phyloP scores from a whole-genome alignment of 768 basidiomycete species.

The Phaeotremella fagi region DNA sequence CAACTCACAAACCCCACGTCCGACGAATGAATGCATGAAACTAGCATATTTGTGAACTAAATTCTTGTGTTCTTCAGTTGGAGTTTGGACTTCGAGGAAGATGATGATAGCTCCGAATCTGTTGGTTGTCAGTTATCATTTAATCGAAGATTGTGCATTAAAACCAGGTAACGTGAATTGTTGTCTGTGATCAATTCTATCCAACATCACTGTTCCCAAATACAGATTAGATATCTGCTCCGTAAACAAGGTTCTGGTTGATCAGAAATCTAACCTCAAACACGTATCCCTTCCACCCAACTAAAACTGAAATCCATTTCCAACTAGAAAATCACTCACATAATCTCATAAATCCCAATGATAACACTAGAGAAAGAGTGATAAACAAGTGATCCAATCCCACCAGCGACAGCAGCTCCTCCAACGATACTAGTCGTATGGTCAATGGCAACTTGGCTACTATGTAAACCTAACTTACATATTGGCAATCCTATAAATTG shows the following conservation, averaged over 20 bases:
- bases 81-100: slow-evolving; percentile 43
- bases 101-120: slow-evolving; percentile 42
- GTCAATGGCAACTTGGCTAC: background rate
- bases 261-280: too few relatives aligned
- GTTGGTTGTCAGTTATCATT: too few relatives aligned
- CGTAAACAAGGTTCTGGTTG: too few relatives aligned
- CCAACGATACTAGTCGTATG: slow-evolving; percentile 32
- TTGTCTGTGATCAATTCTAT: too few relatives aligned
- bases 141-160: too few relatives aligned
- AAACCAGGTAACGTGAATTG: too few relatives aligned
- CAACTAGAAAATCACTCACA: slow-evolving; percentile 36
- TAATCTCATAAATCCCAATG: slow-evolving; percentile 45
- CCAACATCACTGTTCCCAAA: too few relatives aligned
- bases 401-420: slow-evolving; percentile 41
- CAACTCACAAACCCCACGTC: slow-evolving; percentile 48
- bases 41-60: slow-evolving; percentile 46
- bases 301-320: too few relatives aligned
- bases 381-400: slow-evolving; percentile 43
- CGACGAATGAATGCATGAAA: slow-evolving; percentile 48
- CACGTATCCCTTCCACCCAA: too few relatives aligned
- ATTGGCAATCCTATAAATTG: slow-evolving; percentile 31
- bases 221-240: too few relatives aligned
- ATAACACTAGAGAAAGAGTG: slow-evolving; percentile 48
- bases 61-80: slow-evolving; percentile 44
- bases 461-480: slow-evolving; percentile 23